These are phyloP conservation scores for Naematelia aurantialba DNA, from an alignment of 768 basidiomycete species.

Conservation along the genomic window DNA sequence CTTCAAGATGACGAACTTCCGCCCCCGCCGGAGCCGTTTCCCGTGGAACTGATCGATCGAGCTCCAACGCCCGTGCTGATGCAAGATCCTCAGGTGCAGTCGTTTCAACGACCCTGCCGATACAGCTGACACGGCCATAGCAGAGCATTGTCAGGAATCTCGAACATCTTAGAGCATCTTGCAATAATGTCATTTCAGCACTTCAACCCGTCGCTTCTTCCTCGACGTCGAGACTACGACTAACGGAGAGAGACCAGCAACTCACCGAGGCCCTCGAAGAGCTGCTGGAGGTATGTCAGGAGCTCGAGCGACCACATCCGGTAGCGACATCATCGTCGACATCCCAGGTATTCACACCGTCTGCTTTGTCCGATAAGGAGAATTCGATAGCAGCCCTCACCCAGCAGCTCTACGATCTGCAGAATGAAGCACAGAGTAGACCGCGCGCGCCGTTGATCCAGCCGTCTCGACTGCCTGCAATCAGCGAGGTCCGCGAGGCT, in stretches of 20 bases:
- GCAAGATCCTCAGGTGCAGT: neutral
- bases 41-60: conserved; percentile 8
- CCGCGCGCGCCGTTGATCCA: neutral
- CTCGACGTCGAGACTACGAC: conserved; percentile 6
- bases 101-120: neutral
- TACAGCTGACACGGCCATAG: neutral
- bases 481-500: conserved; percentile 22
- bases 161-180: neutral
- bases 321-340: conserved; percentile 12
- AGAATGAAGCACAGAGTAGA: neutral
- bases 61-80: neutral
- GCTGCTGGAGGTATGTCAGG: conserved; percentile 32
- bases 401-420: conserved; percentile 1
- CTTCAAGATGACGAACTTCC: conserved; percentile 17
- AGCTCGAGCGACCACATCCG: conserved; percentile 24
- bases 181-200: neutral
- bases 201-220: conserved; percentile 10
- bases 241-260: conserved; percentile 10
- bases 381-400: conserved; percentile 4
- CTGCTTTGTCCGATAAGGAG: neutral
- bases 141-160: neutral
- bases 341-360: neutral
- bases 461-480: conserved; percentile 14
- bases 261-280: conserved; percentile 28
- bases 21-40: conserved; percentile 37